Evolutionary conservation across 345 rosid genomes (phyloP).

Genomic region (Populus davidiana): DNA sequence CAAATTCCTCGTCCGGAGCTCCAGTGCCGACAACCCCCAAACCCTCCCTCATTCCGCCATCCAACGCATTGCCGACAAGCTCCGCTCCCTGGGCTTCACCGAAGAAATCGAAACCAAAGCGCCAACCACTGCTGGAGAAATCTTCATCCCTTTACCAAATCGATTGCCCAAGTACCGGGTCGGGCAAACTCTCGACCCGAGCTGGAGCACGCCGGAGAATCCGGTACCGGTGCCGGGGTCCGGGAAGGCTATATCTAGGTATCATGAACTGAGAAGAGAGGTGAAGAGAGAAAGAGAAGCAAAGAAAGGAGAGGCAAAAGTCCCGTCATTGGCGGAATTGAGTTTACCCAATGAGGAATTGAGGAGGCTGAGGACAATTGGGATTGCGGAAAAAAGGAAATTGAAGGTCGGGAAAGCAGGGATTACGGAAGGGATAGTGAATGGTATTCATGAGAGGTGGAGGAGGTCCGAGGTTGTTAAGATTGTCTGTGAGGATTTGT

Average conservation of each 20-base stretch:
- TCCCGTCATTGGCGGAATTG: constrained; percentile 77
- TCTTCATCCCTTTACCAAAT: constrained; percentile 67
- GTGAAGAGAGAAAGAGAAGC: constrained; percentile 47
- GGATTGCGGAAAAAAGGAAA: constrained; percentile 64
- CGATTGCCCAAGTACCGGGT: constrained; percentile 66
- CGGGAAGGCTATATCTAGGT: constrained; percentile 58
- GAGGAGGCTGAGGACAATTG: constrained; percentile 54
- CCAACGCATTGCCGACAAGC: constrained; percentile 89
- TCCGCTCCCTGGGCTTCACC: constrained; percentile 76
- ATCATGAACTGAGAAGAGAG: constrained; percentile 48
- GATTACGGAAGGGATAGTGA: constrained; percentile 90
- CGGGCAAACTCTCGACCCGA: constrained; percentile 86
- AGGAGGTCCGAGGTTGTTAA: constrained; percentile 68
- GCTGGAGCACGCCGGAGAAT: constrained; percentile 91
- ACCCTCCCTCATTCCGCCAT: constrained; percentile 70
- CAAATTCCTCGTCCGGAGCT: constrained; percentile 23
- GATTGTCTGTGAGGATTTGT: constrained; percentile 80
- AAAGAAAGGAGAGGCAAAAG: constrained; percentile 26
- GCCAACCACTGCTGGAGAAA: constrained; percentile 54
- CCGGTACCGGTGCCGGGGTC: constrained; percentile 82
- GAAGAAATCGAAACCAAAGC: constrained; percentile 29
- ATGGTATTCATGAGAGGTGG: constrained; percentile 98
- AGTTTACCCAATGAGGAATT: constrained; percentile 52
- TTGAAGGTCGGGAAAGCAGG: constrained; percentile 87
- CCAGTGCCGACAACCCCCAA: constrained; percentile 16